Evolutionary conservation across 164 flowering plant genomes (phyloP), one percentile per base, ranked within the genome.

Genomic region (Stephania yunnanensis): DNA sequence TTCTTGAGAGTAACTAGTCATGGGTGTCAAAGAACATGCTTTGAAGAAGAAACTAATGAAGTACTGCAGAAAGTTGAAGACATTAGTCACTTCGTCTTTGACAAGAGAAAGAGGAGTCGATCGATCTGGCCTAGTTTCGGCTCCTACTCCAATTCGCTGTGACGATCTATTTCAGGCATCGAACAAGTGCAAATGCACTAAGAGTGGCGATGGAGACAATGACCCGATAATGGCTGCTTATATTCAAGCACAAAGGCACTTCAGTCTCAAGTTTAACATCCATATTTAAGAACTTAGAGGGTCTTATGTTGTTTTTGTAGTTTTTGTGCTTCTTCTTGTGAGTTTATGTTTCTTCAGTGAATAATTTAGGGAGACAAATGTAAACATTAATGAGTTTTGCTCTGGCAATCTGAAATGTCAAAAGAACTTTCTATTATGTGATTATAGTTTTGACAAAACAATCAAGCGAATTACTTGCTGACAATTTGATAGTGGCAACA

Each of bases 241-340:
- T 66, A 71, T 81, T 44, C 50, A 77, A 69, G 87, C 85, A 1
- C 85, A 81, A 25, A 81, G 72, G 68, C 83, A 85, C 71, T 83
- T 82, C 72, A 53, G 61, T 69, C 73, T 58, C 30, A 76, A 80
- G 78, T 80, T 78, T n/a, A 81, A 83, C 72, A 72, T 83, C 73
- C 58, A 78, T 44, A 46, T 83, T 11, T 80, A 71, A 68, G 19
- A 22, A 4, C 15, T 10, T 50, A 10, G 55, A 50, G 55, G 7
- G n/a, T 2, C 67, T 30, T 8, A 15, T 50, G 10, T 13, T 25
- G 22, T 12, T n/a, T 25, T 71, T 20, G 45, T 19, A 25, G 48
- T 19, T 73, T 6, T 6, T 44, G 73, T n/a, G 68, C 29, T 48
- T 77, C 29, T 1, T 53, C 2, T 7, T 25, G 44, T 52, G n/a